Evolutionary conservation across 2,329 filamentous ascomycete genomes (phyloP).

Genomic region (Chaetomiaceae sp.): DNA sequence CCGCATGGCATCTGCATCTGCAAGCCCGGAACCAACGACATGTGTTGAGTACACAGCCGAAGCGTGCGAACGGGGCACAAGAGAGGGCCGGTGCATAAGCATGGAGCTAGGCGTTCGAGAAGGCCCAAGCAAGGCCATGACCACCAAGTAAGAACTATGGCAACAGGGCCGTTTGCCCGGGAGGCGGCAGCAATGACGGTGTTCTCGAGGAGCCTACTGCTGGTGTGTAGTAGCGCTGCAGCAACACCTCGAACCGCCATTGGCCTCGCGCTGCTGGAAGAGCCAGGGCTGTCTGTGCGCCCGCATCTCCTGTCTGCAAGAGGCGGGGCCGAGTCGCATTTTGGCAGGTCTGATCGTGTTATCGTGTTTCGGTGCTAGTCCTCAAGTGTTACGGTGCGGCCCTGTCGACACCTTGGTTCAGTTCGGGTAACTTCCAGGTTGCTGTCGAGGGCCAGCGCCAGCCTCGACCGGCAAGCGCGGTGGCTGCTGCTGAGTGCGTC

Average conservation of each 20-base stretch:
- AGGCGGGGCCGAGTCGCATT: constrained; percentile 12
- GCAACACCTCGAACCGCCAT: background rate
- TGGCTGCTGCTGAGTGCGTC: background rate
- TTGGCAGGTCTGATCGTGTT: constrained; percentile 15
- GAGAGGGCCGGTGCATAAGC: too few species aligned
- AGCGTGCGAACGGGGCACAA: too few species aligned
- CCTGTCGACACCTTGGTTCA: too few species aligned
- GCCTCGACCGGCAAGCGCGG: background rate
- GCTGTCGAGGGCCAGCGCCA: background rate
- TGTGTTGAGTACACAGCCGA: too few species aligned
- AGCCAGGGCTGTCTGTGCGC: background rate
- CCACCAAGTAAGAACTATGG: too few species aligned
- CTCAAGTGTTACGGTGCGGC: background rate
- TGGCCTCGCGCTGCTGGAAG: background rate
- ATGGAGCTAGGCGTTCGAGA: too few species aligned
- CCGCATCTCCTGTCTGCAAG: constrained; percentile 4
- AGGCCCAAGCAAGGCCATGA: too few species aligned
- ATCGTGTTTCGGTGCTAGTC: background rate
- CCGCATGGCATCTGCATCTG: too few species aligned
- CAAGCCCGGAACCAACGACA: too few species aligned
- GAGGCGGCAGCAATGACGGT: constrained; percentile 1
- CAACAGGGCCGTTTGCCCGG: constrained; percentile 10
- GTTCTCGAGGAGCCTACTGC: background rate
- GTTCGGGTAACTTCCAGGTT: too few species aligned
- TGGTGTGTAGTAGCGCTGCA: too few species aligned